Evolutionary conservation across 148 eudicot genomes (phyloP).

Genomic region (Rhododendron williamsianum): DNA sequence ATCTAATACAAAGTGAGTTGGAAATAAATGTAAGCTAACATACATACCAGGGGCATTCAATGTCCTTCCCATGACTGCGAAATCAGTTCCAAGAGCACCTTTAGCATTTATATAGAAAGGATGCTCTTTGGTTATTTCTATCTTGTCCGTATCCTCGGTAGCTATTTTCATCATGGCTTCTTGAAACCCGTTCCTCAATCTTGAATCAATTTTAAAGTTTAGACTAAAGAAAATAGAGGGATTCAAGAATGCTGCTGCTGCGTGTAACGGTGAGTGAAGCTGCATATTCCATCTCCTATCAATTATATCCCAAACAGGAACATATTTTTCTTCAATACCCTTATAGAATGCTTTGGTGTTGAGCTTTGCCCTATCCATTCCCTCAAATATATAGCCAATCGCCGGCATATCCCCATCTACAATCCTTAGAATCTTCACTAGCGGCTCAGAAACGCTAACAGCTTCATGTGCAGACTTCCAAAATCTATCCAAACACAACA

Average conservation of each 20-base stretch:
- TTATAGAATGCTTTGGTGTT: slow-evolving; percentile 27
- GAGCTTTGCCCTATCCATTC: slow-evolving; percentile 33
- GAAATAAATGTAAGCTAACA: not conserved
- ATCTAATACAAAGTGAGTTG: not conserved
- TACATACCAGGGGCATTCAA: slow-evolving; percentile 33
- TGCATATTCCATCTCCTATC: slow-evolving; percentile 34
- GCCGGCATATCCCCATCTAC: slow-evolving; percentile 46
- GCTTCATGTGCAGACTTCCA: slow-evolving; percentile 37
- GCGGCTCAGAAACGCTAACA: slow-evolving; percentile 31
- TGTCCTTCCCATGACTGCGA: slow-evolving; percentile 37
- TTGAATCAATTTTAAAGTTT: slow-evolving; percentile 28
- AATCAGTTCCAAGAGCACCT: slow-evolving; percentile 39
- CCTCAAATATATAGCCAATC: slow-evolving; percentile 37
- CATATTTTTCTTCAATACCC: slow-evolving; percentile 26
- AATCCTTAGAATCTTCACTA: slow-evolving; percentile 34
- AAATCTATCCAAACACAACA: slow-evolving; percentile 23
- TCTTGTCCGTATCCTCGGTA: slow-evolving; percentile 26
- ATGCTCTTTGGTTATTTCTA: slow-evolving; percentile 35
- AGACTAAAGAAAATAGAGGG: slow-evolving; percentile 31
- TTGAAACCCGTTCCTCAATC: slow-evolving; percentile 41
- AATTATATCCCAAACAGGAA: slow-evolving; percentile 36
- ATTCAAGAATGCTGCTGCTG: slow-evolving; percentile 36
- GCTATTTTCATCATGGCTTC: slow-evolving; percentile 37
- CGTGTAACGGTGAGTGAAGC: slow-evolving; percentile 29
- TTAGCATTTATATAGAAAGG: slow-evolving; percentile 37